Evolutionary conservation across 139 green algal genomes (phyloP).

Genomic region (Chlorella sorokiniana): DNA sequence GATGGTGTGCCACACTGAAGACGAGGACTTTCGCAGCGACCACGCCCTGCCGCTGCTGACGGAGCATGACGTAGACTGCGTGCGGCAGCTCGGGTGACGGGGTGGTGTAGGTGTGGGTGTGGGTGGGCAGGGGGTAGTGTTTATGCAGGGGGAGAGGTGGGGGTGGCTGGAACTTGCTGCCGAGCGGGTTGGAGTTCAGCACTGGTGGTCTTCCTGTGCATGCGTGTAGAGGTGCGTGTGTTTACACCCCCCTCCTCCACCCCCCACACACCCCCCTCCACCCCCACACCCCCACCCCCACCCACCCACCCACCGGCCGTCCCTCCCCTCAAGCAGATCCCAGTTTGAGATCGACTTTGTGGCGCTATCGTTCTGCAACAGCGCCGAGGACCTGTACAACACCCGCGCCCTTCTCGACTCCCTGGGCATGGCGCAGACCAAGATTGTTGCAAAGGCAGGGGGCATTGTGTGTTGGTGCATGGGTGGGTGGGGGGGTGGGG

Average conservation of each 20-base stretch:
- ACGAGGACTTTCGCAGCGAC: conserved; percentile 15
- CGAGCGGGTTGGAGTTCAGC: not conserved
- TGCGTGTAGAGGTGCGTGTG: too few species aligned
- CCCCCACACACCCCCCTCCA: too few species aligned
- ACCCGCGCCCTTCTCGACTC: conserved; percentile 54
- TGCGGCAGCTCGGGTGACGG: conserved; percentile 38
- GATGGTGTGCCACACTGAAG: conserved; percentile 16
- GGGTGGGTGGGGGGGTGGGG: conserved; percentile 39
- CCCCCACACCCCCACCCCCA: too few species aligned
- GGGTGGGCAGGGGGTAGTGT: not conserved
- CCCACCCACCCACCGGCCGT: too few species aligned
- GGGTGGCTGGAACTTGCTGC: not conserved
- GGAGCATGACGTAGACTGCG: conserved; percentile 49
- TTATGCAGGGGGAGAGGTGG: not conserved
- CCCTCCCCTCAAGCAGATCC: too few species aligned
- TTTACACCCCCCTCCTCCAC: too few species aligned
- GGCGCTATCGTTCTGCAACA: conserved; percentile 74
- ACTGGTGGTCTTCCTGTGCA: too few species aligned
- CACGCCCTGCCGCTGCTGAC: conserved; percentile 57
- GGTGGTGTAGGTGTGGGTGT: not conserved
- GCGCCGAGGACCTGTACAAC: conserved; percentile 48
- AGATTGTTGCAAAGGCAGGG: conserved; percentile 78
- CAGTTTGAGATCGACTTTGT: conserved; percentile 88
- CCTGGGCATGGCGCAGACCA: conserved; percentile 55
- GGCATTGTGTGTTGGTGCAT: too few species aligned